Evolutionary conservation across 345 rosid genomes (phyloP), one percentile per base, ranked within the genome.

Genomic region (Citrus australasica): DNA sequence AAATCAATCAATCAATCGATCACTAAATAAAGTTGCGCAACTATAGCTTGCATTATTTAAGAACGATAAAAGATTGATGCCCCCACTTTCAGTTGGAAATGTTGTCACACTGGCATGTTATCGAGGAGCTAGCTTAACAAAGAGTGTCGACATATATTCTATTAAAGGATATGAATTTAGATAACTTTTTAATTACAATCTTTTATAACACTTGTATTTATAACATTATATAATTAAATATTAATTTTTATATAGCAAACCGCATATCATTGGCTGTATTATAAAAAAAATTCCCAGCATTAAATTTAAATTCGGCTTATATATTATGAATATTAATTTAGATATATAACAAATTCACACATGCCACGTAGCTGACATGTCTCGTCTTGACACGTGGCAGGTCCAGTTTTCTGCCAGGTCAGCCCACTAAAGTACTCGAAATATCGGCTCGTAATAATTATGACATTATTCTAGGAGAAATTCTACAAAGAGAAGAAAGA

Each of bases 61-160:
- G 65, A 40, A 7, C 11, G 9, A 78, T 24, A 48, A 35, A 40
- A 10, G 21, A n/a, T 13, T 46, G 51, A 13, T 46, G 46, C 17
- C 11, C 68, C 72, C 72, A 66, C 79, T 67, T 35, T 35, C 48
- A 65, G 61, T 14, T 75, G 62, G 65, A 27, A 25, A 48, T 56
- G 24, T 35, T 25, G 66, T 76, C 78, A 53, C 58, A 76, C 62
- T 38, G 56, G 10, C 56, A 53, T 14, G 33, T 66, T 66, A 17
- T 25, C 51, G 42, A 51, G 71, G 35, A 48, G 8, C 13, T 8
- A 48, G 22, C 13, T 8, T 5, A 46, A 46, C 13, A 46, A 3
- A 64, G 32, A 63, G 69, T 75, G 63, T 53, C 79, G 37, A 76
- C 66, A 55, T 21, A 25, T 17, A 40, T 40, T 40, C 46, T 3